Conservation (phyloP, 73 alveolate species). For the Urostyla sp. region DNA sequence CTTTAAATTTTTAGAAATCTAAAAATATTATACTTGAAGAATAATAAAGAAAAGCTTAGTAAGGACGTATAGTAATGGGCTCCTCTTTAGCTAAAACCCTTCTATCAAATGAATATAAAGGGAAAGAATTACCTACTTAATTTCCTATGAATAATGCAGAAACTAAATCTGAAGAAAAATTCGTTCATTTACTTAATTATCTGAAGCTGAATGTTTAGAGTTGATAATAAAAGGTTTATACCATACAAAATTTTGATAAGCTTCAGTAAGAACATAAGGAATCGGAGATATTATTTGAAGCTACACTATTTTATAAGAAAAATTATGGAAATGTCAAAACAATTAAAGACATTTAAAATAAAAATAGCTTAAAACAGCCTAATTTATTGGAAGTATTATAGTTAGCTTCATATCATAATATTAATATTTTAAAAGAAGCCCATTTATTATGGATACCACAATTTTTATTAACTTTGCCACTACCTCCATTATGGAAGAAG, state of each 20-base stretch:
- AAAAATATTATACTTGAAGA: neutral
- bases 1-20: neutral
- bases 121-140: neutral
- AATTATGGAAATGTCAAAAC: conserved; percentile 17
- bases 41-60: neutral
- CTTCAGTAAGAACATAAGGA: neutral
- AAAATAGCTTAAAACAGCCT: conserved; percentile 2
- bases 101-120: neutral
- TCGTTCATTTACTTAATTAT: neutral
- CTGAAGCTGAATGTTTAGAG: neutral
- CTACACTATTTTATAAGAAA: neutral
- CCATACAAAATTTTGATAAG: neutral
- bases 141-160: neutral
- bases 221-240: neutral
- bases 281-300: neutral
- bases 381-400: neutral
- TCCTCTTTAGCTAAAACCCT: neutral
- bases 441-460: conserved; percentile 31
- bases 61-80: conserved; percentile 4
- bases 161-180: neutral
- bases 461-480: conserved; percentile 15
- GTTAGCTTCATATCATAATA: neutral
- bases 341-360: conserved; percentile 5
- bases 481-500: conserved; percentile 17
- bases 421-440: conserved; percentile 27